phyloP scores from a whole-genome alignment of 495 filamentous ascomycete species.

The Pseudoneurospora amorphoporcata region DNA sequence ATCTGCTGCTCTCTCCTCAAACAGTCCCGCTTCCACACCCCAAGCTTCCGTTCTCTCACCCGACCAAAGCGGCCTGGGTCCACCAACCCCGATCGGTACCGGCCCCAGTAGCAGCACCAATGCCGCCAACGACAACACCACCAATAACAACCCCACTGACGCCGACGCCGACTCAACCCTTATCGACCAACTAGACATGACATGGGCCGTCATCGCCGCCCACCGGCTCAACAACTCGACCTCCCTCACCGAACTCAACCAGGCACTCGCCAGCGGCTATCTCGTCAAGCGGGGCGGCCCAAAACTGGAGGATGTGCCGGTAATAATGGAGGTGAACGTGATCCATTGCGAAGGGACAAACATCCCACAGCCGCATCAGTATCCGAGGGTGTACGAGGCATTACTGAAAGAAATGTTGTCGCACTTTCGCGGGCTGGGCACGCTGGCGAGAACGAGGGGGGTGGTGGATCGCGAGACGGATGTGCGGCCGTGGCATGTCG shows the following conservation, averaged over 20 bases:
- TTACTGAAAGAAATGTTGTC: conserved; percentile 60
- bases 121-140: not conserved
- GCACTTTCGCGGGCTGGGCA: conserved; percentile 67
- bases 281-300: conserved; percentile 63
- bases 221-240: conserved; percentile 62
- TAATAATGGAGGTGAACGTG: conserved; percentile 55
- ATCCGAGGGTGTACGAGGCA: conserved; percentile 43
- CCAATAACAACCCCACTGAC: conserved; percentile 21
- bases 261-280: conserved; percentile 60
- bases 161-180: conserved; percentile 65
- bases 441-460: conserved; percentile 60
- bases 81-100: conserved; percentile 36
- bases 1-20: conserved; percentile 30
- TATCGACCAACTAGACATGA: conserved; percentile 67
- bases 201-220: conserved; percentile 64
- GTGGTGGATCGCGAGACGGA: conserved; percentile 51
- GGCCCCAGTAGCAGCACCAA: conserved; percentile 1
- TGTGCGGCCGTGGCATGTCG: conserved; percentile 77
- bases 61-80: conserved; percentile 38
- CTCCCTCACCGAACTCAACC: conserved; percentile 51
- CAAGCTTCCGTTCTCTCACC: conserved; percentile 45
- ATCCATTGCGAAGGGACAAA: conserved; percentile 43
- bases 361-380: not conserved
- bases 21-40: conserved; percentile 49
- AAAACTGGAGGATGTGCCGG: conserved; percentile 50